phyloP scores from a whole-genome alignment of 129 eudicot genomes.

The Flaveria ramosissima region DNA sequence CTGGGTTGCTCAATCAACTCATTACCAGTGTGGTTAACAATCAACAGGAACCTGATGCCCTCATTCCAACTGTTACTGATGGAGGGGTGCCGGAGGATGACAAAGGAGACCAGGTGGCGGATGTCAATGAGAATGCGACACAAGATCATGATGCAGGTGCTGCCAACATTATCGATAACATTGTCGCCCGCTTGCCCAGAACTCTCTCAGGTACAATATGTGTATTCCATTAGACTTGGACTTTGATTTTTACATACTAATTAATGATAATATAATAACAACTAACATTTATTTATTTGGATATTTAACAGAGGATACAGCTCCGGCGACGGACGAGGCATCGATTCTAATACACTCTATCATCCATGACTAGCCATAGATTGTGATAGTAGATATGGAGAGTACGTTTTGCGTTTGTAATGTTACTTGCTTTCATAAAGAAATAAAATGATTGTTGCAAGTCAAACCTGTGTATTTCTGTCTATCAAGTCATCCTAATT shows the following conservation, averaged over 20 bases:
- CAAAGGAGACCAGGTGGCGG: conserved; percentile 16
- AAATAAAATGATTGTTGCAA: too few relatives aligned
- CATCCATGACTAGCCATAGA: conserved; percentile 56
- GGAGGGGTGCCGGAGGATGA: neutral
- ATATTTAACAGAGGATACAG: conserved; percentile 45
- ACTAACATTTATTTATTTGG: too few relatives aligned
- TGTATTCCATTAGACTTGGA: too few relatives aligned
- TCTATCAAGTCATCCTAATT: too few relatives aligned
- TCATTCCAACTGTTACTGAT: too few relatives aligned
- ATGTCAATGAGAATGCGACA: neutral
- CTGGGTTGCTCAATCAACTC: conserved; percentile 46
- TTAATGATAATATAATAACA: too few relatives aligned
- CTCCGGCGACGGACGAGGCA: conserved; percentile 72
- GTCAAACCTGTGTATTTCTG: too few relatives aligned
- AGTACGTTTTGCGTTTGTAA: too few relatives aligned
- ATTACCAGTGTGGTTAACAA: conserved; percentile 42
- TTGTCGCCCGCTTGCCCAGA: conserved; percentile 48
- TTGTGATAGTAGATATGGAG: too few relatives aligned
- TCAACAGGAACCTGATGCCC: neutral
- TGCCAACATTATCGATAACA: conserved; percentile 21
- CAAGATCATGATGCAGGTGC: neutral
- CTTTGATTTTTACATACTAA: too few relatives aligned
- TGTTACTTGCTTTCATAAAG: too few relatives aligned
- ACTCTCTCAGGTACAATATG: conserved; percentile 42
- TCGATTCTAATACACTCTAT: conserved; percentile 70